Evolutionary conservation across 2,329 filamentous ascomycete species (phyloP).

Genomic region (Arachnopeziza araneosa): DNA sequence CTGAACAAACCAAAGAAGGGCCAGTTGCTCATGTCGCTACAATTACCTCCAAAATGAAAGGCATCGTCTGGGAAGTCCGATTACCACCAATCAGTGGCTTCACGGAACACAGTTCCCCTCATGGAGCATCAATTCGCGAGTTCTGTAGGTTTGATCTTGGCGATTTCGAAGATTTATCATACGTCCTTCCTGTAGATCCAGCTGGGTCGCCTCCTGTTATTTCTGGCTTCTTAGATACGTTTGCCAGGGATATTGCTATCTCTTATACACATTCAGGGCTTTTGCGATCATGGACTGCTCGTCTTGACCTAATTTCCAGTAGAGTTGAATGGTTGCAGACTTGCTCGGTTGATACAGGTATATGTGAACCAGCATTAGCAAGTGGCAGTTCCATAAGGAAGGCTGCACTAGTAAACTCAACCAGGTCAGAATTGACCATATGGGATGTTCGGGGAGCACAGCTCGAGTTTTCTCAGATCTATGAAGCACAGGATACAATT

Average conservation of each 20-base stretch:
- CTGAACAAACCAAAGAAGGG: conserved; percentile 47
- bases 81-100: conserved; percentile 45
- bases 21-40: conserved; percentile 70
- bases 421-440: conserved; percentile 72
- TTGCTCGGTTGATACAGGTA: conserved; percentile 72
- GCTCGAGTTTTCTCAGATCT: conserved; percentile 74
- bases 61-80: conserved; percentile 74
- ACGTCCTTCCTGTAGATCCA: conserved; percentile 78
- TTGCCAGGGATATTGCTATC: conserved; percentile 79
- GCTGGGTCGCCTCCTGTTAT: conserved; percentile 67
- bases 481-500: conserved; percentile 67
- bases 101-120: conserved; percentile 31
- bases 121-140: conserved; percentile 46
- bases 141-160: conserved; percentile 69
- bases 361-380: conserved; percentile 67
- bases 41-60: conserved; percentile 70
- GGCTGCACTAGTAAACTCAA: conserved; percentile 72
- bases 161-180: conserved; percentile 51
- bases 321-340: conserved; percentile 78
- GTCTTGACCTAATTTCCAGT: conserved; percentile 54
- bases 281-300: conserved; percentile 80
- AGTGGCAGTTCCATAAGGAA: conserved; percentile 85
- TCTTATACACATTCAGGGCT: conserved; percentile 73
- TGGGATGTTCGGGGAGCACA: conserved; percentile 83
- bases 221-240: conserved; percentile 78